Base-by-base conservation (phyloP, 1,284 basidiomycete species). In the Malassezia pachydermatis region DNA sequence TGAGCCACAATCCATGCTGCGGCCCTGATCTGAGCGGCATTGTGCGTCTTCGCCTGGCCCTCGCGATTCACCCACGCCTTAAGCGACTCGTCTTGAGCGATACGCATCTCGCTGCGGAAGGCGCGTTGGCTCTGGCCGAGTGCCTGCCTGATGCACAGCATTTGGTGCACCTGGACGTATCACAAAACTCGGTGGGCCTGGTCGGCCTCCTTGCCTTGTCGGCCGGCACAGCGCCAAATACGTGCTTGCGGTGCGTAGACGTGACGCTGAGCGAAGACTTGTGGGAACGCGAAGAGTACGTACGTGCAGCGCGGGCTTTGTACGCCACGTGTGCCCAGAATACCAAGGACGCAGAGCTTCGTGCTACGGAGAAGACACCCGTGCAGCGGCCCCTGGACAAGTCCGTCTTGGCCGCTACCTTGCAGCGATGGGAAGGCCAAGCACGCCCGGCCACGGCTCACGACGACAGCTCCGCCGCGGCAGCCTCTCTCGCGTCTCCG, bases 41-140 rank as follows among this genome's bases (percentile, higher is more conserved):
- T 65, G 56, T 45, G 35, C 57, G 60, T n/a, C 57, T 71, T 13
- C 60, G 90, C 8, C 88, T 86, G 0, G 86, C 89, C 0, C 90
- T 96, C 72, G 90, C 88, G 0, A 78, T 95, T 54, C 95, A 96
- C 72, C 84, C 83, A 1, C 83, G 87, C 1, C 79, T 96, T 27
- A 94, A 92, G 71, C 81, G 90, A 1, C 76, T 99, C 28, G 96
- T 95, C 76, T 78, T 98, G 22, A 82, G 85, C 13, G 81, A 83
- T 4, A 95, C 90, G 0, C 77, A 78, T 5, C 78, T 98, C 61
- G 81, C 80, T 0, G 85, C 87, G 0, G 77, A 84, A 2, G 89
- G 87, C 3, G 90, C 92, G 0, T 94, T 98, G 51, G 86, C 88
- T 0, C 79, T 98, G 1, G 92, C 92, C 3, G 90, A 96, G 73